These are phyloP conservation scores for Heterobasidion occidentale DNA, from an alignment of 1,284 basidiomycete genomes.

Conservation along the genomic window DNA sequence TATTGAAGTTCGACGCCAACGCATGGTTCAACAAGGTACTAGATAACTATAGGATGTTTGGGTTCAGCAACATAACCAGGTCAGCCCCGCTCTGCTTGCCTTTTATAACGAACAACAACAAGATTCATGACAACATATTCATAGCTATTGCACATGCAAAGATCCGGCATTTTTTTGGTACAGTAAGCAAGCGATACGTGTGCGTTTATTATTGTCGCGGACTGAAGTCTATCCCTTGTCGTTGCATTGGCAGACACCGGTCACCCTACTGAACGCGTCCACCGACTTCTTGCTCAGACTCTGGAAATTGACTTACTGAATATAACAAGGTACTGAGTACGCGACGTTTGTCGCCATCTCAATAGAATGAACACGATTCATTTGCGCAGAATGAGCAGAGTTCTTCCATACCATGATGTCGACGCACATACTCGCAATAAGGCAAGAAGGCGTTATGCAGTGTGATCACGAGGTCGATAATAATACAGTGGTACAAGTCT, in stretches of 20 bases:
- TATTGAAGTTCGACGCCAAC: constrained; percentile 44
- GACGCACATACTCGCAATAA: too few species aligned
- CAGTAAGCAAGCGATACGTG: constrained; percentile 26
- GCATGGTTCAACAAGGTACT: constrained; percentile 39
- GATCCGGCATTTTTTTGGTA: constrained; percentile 46
- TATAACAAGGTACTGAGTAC: too few species aligned
- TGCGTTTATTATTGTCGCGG: background rate
- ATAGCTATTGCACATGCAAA: constrained; percentile 43
- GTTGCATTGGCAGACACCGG: constrained; percentile 28
- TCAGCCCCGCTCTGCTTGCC: constrained; percentile 13
- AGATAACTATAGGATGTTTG: constrained; percentile 30
- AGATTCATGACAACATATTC: background rate
- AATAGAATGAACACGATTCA: too few species aligned
- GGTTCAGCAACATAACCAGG: constrained; percentile 46
- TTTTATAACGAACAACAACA: background rate
- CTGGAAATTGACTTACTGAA: constrained; percentile 28
- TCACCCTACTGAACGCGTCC: constrained; percentile 43
- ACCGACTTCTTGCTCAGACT: constrained; percentile 35
- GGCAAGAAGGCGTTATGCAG: too few species aligned
- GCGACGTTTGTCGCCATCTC: too few species aligned
- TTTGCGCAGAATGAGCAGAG: too few species aligned
- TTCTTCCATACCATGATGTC: too few species aligned
- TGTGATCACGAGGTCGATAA: too few species aligned
- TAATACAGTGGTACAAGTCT: too few species aligned
- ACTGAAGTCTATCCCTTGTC: background rate